These are phyloP conservation scores for Suaeda aralocaspica DNA, from an alignment of 148 eudicot genomes.

Conservation along the genomic window DNA sequence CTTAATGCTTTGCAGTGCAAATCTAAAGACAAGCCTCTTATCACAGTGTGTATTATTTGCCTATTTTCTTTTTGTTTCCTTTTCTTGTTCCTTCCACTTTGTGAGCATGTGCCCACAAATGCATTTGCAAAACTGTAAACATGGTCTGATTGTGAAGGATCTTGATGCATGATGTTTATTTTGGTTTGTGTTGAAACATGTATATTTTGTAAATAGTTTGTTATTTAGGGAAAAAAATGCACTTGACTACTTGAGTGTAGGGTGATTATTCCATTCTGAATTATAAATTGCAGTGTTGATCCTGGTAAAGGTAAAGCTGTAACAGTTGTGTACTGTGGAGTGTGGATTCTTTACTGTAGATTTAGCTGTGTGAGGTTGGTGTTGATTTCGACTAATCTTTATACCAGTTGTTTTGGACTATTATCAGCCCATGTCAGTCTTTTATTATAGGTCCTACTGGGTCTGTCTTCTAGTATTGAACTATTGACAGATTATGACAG, in stretches of 20 bases:
- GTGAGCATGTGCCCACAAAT: neutral
- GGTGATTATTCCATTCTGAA: neutral
- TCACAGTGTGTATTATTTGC: conserved; percentile 50
- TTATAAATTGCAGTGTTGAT: neutral
- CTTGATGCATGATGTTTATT: neutral
- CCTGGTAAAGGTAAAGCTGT: neutral
- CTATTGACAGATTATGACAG: neutral
- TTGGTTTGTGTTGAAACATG: neutral
- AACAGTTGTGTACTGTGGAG: neutral
- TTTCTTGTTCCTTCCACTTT: neutral
- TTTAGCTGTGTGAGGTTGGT: neutral
- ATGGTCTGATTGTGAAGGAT: neutral
- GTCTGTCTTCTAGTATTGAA: neutral
- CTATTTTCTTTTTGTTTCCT: neutral
- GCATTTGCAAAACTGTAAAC: neutral
- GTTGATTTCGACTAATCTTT: neutral
- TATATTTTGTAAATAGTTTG: neutral
- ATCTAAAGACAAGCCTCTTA: conserved; percentile 59
- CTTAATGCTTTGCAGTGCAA: conserved; percentile 53
- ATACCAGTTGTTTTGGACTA: neutral
- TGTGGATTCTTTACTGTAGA: neutral
- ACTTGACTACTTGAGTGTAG: neutral
- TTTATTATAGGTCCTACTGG: neutral
- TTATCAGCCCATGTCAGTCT: neutral
- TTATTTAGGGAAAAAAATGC: neutral